phyloP scores from a whole-genome alignment of 2,329 filamentous ascomycete species.

The Monascus ruber region DNA sequence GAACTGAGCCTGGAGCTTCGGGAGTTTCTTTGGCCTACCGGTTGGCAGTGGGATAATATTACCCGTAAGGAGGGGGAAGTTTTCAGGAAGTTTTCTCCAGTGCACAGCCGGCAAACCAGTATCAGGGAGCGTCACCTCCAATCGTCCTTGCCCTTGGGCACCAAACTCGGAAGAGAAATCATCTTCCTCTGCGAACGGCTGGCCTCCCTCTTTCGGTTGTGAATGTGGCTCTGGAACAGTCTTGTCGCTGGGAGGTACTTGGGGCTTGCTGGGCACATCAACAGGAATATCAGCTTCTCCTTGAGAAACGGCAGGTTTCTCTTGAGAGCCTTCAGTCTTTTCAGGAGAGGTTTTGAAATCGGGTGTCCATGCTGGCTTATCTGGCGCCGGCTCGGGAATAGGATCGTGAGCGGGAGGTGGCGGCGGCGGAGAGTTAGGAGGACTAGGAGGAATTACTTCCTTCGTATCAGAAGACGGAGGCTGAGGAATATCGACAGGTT shows the following conservation, averaged over 20 bases:
- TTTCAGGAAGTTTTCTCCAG: slow-evolving; percentile 64
- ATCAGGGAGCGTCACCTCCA: slow-evolving; percentile 18
- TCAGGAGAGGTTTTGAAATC: neutral
- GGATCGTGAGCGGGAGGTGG: neutral
- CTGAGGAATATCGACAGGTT: slow-evolving; percentile 3
- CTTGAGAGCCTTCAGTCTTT: too few species aligned
- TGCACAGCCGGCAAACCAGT: slow-evolving; percentile 37
- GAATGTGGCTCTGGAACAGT: neutral
- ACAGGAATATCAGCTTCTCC: too few species aligned
- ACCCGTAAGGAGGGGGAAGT: slow-evolving; percentile 62
- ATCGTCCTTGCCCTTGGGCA: slow-evolving; percentile 21
- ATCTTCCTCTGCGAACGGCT: neutral
- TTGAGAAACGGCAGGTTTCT: too few species aligned
- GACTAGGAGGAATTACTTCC: slow-evolving; percentile 4
- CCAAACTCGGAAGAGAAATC: slow-evolving; percentile 13
- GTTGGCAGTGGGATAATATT: slow-evolving; percentile 67
- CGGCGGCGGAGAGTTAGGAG: slow-evolving; percentile 4
- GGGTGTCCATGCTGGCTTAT: slow-evolving; percentile 4
- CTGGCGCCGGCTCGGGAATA: slow-evolving; percentile 1
- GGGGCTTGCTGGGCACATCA: too few species aligned
- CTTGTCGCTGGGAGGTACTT: neutral
- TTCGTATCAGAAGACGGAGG: slow-evolving; percentile 3
- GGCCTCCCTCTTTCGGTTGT: too few species aligned
- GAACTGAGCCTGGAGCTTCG: slow-evolving; percentile 66
- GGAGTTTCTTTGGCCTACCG: slow-evolving; percentile 57